Evolutionary conservation across 2,329 filamentous ascomycete species (phyloP).

Genomic region (Neoarthrinium moseri): DNA sequence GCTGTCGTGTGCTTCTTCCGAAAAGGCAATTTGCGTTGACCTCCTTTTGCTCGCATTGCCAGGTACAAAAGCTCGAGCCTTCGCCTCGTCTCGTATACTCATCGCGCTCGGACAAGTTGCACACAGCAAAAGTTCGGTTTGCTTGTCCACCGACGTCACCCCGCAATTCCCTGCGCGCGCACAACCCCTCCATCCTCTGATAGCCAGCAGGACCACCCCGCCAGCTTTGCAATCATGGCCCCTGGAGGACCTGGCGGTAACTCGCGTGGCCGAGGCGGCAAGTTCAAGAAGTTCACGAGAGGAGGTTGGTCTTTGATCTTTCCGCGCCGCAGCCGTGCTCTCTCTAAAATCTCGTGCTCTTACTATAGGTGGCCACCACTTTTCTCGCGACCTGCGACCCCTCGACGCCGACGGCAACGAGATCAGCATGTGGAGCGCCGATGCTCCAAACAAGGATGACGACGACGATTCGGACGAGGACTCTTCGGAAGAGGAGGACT

Average conservation of each 20-base stretch:
- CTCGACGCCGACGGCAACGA: conserved; percentile 87
- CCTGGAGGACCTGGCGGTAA: conserved; percentile 40
- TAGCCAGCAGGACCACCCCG: conserved; percentile 10
- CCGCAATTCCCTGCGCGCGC: conserved; percentile 3
- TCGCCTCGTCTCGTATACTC: no score
- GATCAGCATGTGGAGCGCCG: conserved; percentile 80
- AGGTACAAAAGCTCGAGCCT: background rate
- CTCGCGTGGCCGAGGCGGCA: conserved; percentile 81
- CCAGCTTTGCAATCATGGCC: conserved; percentile 35
- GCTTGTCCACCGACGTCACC: conserved; percentile 15
- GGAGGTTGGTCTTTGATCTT: conserved; percentile 64
- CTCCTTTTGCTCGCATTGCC: background rate
- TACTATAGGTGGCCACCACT: conserved; percentile 81
- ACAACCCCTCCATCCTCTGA: conserved; percentile 7
- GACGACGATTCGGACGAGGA: conserved; percentile 43
- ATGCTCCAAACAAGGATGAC: conserved; percentile 46
- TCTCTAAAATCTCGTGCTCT: conserved; percentile 2
- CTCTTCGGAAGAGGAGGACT: conserved; percentile 53
- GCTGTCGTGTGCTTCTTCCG: background rate
- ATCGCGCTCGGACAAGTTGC: no score
- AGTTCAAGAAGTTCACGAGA: conserved; percentile 90
- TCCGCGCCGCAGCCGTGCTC: background rate
- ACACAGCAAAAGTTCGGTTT: no score
- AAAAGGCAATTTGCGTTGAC: no score
- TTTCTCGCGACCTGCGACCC: conserved; percentile 86